Evolutionary conservation across 345 rosid species (phyloP), one percentile per base, ranked within the genome.

Genomic region (Adansonia digitata): DNA sequence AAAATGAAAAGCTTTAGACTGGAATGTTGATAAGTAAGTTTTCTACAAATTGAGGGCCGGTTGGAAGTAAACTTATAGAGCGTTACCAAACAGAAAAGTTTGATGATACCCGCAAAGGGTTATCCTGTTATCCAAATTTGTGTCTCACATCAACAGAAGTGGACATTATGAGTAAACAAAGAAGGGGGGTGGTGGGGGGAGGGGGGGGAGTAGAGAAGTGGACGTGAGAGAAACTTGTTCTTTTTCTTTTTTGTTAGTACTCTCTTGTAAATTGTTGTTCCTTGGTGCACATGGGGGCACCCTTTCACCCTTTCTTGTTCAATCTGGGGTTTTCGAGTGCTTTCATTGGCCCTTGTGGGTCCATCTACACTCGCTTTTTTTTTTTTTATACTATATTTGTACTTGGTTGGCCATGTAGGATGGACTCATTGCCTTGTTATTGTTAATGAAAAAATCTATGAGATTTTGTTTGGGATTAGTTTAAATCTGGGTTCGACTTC

Each of bases 281-380:
- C 63, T 70, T 24, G 27, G 15, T 51, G 74, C 77, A 67, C 82
- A 46, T 77, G 82, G 81, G 81, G 78, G 61, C 80, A 79, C 53
- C 81, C 52, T 14, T 29, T 56, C 39, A 74, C 31, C 53, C 42
- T n/a, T 67, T 67, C 73, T 67, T 71, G 75, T 77, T 43, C 49
- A 51, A 40, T 42, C 31, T 77, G 79, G 74, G 78, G 78, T 49
- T 77, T 81, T 77, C 71, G 14, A 77, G 78, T 77, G 81, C 81
- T 77, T 53, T 78, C 78, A 35, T 57, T 63, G 11, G 59, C 35
- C 72, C 12, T 43, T 9, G 12, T 61, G 84, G 52, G n/a, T 18
- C 78, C 81, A 72, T 77, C 40, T 15, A 48, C 12, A 49, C 0
- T 66, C n/a, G 22, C 74, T 61, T 48, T 56, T 59, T 67, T 48